These are phyloP conservation scores for Wallacemonas rigidus DNA, from an alignment of 208 protist genomes.

Conservation along the genomic window DNA sequence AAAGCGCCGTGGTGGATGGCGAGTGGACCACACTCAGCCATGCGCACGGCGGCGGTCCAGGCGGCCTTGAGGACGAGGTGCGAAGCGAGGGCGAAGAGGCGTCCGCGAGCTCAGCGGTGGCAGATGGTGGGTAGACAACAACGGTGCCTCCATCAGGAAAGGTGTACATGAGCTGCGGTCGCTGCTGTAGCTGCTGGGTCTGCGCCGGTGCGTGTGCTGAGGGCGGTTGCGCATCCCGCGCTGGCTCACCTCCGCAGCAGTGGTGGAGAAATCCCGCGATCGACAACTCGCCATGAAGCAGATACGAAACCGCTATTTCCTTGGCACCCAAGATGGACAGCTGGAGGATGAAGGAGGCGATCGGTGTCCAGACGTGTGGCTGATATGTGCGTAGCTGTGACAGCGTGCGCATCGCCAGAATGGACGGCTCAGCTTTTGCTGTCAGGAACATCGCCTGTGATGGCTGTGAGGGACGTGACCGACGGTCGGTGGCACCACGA, in stretches of 20 bases:
- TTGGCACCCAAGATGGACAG: neutral
- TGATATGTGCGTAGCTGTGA: neutral
- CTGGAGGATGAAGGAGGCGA: neutral
- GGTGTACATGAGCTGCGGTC: neutral
- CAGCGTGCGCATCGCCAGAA: neutral
- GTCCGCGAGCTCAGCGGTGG: neutral
- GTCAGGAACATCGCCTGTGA: no score
- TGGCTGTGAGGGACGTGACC: no score
- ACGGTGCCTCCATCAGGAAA: neutral
- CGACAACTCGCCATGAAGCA: neutral
- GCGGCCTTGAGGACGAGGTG: neutral
- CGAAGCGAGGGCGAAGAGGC: neutral
- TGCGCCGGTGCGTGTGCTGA: neutral
- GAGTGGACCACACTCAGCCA: neutral
- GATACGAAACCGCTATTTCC: neutral
- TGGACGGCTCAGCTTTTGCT: no score
- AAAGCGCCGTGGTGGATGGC: neutral
- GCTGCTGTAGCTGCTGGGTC: neutral
- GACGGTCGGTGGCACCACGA: neutral
- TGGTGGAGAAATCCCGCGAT: neutral
- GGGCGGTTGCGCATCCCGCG: neutral
- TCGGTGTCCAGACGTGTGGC: neutral
- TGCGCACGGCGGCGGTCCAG: neutral
- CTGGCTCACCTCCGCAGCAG: neutral
- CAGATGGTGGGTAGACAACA: neutral